Evolutionary conservation across 2,329 filamentous ascomycete genomes (phyloP).

Genomic region (Polychaeton citri): DNA sequence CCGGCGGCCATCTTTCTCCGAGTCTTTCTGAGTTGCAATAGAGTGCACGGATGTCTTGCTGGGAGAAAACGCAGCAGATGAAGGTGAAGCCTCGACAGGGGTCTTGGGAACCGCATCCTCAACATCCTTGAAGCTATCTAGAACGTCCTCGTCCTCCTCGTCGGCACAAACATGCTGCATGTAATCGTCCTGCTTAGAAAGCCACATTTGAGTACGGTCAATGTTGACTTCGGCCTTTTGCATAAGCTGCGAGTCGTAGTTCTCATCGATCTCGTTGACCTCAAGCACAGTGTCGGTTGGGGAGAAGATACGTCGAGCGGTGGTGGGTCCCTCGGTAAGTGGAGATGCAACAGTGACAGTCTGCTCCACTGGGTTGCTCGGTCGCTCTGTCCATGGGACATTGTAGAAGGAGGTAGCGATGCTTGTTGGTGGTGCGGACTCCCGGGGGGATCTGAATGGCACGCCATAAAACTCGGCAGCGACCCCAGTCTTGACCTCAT

Average conservation of each 20-base stretch:
- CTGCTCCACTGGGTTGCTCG: conserved; percentile 45
- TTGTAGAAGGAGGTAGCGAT: conserved; percentile 86
- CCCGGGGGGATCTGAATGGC: conserved; percentile 50
- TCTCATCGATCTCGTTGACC: conserved; percentile 45
- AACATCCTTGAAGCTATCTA: conserved; percentile 16
- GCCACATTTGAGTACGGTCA: conserved; percentile 76
- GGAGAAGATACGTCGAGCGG: conserved; percentile 43
- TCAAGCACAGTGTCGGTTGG: conserved; percentile 14
- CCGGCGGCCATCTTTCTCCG: conserved; percentile 9
- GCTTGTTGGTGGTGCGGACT: conserved; percentile 49
- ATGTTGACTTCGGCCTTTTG: conserved; percentile 58
- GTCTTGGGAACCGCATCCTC: conserved; percentile 18
- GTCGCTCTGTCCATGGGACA: conserved; percentile 49
- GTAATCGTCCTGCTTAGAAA: conserved; percentile 68
- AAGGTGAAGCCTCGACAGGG: conserved; percentile 13
- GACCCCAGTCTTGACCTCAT: conserved; percentile 70
- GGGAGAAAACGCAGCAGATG: conserved; percentile 20
- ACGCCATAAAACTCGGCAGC: conserved; percentile 83
- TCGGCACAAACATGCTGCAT: conserved; percentile 18
- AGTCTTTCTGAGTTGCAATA: conserved; percentile 9
- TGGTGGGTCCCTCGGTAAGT: conserved; percentile 45
- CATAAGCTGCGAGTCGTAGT: conserved; percentile 62
- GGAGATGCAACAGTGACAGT: conserved; percentile 45
- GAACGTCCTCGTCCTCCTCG: conserved; percentile 14
- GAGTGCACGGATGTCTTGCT: conserved; percentile 59